These are phyloP conservation scores for Solanum arcanum DNA, from an alignment of 257 asterid genomes.

Conservation along the genomic window DNA sequence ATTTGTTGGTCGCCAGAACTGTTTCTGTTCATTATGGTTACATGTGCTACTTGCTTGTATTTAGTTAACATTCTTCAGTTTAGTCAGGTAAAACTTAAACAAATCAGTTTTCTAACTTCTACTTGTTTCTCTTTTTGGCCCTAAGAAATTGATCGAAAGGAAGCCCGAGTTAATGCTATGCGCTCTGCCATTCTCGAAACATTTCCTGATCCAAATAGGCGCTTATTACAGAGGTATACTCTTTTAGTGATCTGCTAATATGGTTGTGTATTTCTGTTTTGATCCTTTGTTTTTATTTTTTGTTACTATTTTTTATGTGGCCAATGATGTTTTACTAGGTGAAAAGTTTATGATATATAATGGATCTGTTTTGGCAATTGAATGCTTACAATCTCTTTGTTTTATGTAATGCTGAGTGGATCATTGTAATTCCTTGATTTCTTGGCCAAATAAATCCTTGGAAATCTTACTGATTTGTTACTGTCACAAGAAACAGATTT, in stretches of 20 bases:
- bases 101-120: background rate
- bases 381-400: background rate
- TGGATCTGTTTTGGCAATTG: background rate
- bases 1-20: background rate
- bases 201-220: constrained; percentile 94
- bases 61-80: background rate
- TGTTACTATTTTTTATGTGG: background rate
- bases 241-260: background rate
- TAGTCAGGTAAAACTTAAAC: background rate
- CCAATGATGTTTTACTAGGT: background rate
- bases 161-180: constrained; percentile 68
- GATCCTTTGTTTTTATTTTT: background rate
- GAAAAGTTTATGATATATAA: background rate
- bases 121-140: constrained; percentile 10
- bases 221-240: constrained; percentile 74
- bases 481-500: background rate
- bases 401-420: background rate
- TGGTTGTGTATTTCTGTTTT: background rate
- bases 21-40: background rate
- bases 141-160: constrained; percentile 70
- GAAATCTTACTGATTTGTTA: background rate
- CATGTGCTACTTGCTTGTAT: background rate
- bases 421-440: background rate
- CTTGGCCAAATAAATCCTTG: background rate
- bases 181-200: constrained; percentile 75